Percentiles rank a stretch among this genome's conserved stretches.
Evolutionary conservation across 2,329 filamentous ascomycete genomes (phyloP).

Genomic region (Pyrenophora tritici-repentis): DNA sequence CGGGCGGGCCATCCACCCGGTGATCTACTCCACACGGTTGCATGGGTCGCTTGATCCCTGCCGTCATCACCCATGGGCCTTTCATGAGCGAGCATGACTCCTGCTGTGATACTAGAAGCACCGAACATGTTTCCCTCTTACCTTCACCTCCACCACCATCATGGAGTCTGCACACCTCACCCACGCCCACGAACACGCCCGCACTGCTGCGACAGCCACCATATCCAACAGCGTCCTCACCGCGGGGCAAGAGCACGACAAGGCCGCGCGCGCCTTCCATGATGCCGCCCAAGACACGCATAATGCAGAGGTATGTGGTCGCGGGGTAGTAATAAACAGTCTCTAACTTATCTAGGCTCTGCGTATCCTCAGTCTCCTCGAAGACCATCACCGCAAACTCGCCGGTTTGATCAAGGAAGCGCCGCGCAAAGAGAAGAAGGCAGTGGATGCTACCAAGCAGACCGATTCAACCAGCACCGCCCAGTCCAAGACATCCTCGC

Average conservation of each 20-base stretch:
- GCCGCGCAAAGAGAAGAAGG: slow-evolving; percentile 37
- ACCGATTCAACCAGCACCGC: slow-evolving; percentile 15
- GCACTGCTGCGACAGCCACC: slow-evolving; percentile 77
- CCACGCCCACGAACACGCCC: slow-evolving; percentile 86
- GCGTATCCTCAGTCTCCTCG: slow-evolving; percentile 81
- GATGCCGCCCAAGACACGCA: slow-evolving; percentile 74
- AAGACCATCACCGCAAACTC: slow-evolving; percentile 83
- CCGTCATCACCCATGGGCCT: not conserved
- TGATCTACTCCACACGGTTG: slow-evolving; percentile 5
- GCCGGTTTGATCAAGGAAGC: slow-evolving; percentile 80
- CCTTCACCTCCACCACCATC: slow-evolving; percentile 10
- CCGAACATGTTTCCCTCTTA: not conserved
- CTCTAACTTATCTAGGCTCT: slow-evolving; percentile 62
- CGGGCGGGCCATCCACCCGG: slow-evolving; percentile 7
- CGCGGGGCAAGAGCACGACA: slow-evolving; percentile 84
- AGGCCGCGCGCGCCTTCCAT: slow-evolving; percentile 87
- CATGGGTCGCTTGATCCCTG: slow-evolving; percentile 12
- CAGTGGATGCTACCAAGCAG: slow-evolving; percentile 10
- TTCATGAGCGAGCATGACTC: not conserved
- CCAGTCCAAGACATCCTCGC: slow-evolving; percentile 24
- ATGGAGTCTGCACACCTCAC: slow-evolving; percentile 75
- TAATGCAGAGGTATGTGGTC: slow-evolving; percentile 58
- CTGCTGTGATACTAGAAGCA: no score
- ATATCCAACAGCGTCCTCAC: slow-evolving; percentile 72
- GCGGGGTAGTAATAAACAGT: not conserved